These are phyloP conservation scores for Coccomyxa sp. DNA, from an alignment of 139 green algal genomes.

Conservation along the genomic window DNA sequence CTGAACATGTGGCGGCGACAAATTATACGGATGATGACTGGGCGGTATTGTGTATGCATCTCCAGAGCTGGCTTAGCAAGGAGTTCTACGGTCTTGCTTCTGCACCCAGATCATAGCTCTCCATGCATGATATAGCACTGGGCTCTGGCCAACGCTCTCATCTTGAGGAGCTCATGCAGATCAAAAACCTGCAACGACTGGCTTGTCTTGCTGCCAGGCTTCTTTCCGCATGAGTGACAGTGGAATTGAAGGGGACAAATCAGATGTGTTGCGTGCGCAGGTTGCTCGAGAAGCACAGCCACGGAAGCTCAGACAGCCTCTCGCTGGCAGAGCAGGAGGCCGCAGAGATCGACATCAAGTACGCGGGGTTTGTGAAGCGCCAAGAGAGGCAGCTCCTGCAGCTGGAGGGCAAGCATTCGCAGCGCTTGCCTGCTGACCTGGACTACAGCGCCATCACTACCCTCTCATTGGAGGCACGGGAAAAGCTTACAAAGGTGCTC, in stretches of 20 bases:
- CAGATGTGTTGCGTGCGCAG: not conserved
- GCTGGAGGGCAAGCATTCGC: constrained; percentile 45
- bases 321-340: constrained; percentile 65
- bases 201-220: not conserved
- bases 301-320: constrained; percentile 28
- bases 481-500: constrained; percentile 81
- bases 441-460: constrained; percentile 74
- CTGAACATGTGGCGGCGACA: not conserved
- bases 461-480: constrained; percentile 81
- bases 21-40: not conserved
- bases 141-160: not conserved
- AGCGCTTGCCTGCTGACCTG: constrained; percentile 66
- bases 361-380: constrained; percentile 89
- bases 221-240: not conserved
- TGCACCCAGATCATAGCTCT: not conserved
- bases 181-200: not conserved
- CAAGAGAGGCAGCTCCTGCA: constrained; percentile 50
- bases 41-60: not conserved
- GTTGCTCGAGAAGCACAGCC: constrained; percentile 57
- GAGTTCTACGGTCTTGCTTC: not conserved
- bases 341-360: constrained; percentile 97
- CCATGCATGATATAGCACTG: too few relatives aligned
- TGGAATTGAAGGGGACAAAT: not conserved
- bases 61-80: not conserved
- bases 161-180: not conserved